These are phyloP conservation scores for Mycena floridula DNA, from an alignment of 768 basidiomycete genomes.

Conservation along the genomic window DNA sequence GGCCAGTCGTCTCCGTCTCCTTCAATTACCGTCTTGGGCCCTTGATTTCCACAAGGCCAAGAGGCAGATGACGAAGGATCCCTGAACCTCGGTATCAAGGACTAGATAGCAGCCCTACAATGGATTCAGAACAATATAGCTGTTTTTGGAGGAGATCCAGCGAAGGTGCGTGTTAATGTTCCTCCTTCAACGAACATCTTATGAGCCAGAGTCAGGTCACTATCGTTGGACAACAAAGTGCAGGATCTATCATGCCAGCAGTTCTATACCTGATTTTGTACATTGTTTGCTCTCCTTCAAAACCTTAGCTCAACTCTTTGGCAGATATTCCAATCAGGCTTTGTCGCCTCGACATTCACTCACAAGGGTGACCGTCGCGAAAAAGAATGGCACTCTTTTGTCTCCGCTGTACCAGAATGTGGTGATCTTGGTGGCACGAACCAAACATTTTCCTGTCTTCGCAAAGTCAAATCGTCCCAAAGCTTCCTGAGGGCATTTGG, in stretches of 20 bases:
- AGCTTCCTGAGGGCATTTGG: slow-evolving; percentile 10
- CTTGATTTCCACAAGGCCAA: slow-evolving; percentile 29
- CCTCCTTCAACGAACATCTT: neutral
- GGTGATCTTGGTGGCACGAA: slow-evolving; percentile 14
- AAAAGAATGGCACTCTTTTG: too few relatives aligned
- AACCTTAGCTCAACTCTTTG: too few relatives aligned
- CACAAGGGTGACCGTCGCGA: too few relatives aligned
- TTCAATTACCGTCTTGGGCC: slow-evolving; percentile 36
- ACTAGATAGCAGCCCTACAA: slow-evolving; percentile 18
- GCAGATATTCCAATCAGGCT: too few relatives aligned
- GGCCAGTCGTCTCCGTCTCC: slow-evolving; percentile 33
- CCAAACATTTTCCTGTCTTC: slow-evolving; percentile 24
- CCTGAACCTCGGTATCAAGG: slow-evolving; percentile 22
- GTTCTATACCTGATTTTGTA: too few relatives aligned
- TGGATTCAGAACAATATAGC: slow-evolving; percentile 24
- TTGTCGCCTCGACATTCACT: too few relatives aligned
- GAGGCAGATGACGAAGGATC: slow-evolving; percentile 17
- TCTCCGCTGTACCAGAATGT: slow-evolving; percentile 28
- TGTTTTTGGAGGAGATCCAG: slow-evolving; percentile 4
- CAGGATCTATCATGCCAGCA: slow-evolving; percentile 41
- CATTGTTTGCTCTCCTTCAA: too few relatives aligned
- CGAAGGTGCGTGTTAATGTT: neutral
- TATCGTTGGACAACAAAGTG: slow-evolving; percentile 49
- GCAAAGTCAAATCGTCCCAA: slow-evolving; percentile 5
- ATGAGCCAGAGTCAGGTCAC: slow-evolving; percentile 31